Base-by-base conservation (phyloP, 768 basidiomycete genomes). In the Suillus luteus region DNA sequence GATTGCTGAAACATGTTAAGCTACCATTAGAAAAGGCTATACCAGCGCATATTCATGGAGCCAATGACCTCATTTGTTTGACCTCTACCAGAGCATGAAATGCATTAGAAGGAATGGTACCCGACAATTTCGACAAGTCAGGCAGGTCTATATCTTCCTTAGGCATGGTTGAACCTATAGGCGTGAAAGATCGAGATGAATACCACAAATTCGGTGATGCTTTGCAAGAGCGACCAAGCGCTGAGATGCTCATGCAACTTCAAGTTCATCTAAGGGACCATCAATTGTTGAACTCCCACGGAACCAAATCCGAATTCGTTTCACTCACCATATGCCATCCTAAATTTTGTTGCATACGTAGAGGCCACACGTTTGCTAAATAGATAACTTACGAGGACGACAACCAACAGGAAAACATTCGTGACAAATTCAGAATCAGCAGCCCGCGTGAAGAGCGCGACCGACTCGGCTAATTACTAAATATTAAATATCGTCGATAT, bases 51-150 rank as follows among this genome's bases (percentile, higher is more conserved):
- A 31, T 17, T 54, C 52, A 54, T 54, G 10, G 52, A 10, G 31
- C 52, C 31, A 54, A 54, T 54, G 12, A 54, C 31, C 52, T 54
- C 31, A 54, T 31, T 54, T 54, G 52, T 33, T 54, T 54, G 31
- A 31, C 31, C 10, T 33, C 52, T 33, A 31, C 17, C 31, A 54
- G 31, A 19, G 52, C 31, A 19, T 33, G 17, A 19, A 17, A 33
- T 11, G 51, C 52, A 33, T 10, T 4, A 5, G 31, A 54, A 19
- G 19, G 19, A n/a, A n/a, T 10, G 1, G 10, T n/a, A 11, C 9
- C 27, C 51, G 52, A 54, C 51, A 54, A 19, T 54, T 54, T 54
- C 10, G 51, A 54, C 31, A 31, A 54, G 19, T 52, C 49, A 14
- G 14, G 49, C 27, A 31, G 49, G 27, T 33, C 31, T 31, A 11